A percentile compares a stretch with the other conserved stretches of the same genome.
Evolutionary conservation across 495 filamentous ascomycete genomes (phyloP).

Genomic region (Niebla homalea): DNA sequence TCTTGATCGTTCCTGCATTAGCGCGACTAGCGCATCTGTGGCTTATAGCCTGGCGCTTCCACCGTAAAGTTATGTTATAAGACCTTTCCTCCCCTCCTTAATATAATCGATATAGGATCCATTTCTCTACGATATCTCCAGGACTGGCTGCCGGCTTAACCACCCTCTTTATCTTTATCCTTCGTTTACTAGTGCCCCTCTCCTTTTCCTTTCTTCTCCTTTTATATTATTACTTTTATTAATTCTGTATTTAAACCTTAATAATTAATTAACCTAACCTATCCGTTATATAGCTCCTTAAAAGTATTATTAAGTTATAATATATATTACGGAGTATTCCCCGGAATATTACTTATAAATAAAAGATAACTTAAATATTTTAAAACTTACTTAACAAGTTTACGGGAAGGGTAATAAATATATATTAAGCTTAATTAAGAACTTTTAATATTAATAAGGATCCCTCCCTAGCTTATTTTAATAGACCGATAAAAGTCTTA

Average conservation of each 20-base stretch:
- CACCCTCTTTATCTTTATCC: too few species aligned
- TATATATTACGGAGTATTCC: background rate
- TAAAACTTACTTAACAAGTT: slow-evolving; percentile 2
- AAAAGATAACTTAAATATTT: slow-evolving; percentile 2
- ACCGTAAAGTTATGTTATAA: too few species aligned
- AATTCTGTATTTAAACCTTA: background rate
- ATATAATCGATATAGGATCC: too few species aligned
- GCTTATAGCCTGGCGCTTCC: too few species aligned
- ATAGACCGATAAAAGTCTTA: background rate
- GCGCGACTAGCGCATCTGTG: too few species aligned
- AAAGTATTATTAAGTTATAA: slow-evolving; percentile 4
- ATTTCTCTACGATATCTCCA: background rate
- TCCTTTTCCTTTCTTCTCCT: too few species aligned
- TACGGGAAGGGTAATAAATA: background rate
- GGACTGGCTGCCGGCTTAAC: background rate
- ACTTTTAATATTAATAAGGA: background rate
- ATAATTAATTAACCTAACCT: background rate
- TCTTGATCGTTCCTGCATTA: too few species aligned
- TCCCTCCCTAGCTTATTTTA: slow-evolving; percentile 1
- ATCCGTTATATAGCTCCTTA: slow-evolving; percentile 3
- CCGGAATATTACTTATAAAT: background rate
- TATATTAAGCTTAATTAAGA: background rate
- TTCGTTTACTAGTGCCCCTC: too few species aligned
- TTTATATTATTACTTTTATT: too few species aligned
- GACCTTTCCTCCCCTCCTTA: too few species aligned